Base-by-base conservation (phyloP, 2,329 filamentous ascomycete genomes). In the Cordyceps javanica region DNA sequence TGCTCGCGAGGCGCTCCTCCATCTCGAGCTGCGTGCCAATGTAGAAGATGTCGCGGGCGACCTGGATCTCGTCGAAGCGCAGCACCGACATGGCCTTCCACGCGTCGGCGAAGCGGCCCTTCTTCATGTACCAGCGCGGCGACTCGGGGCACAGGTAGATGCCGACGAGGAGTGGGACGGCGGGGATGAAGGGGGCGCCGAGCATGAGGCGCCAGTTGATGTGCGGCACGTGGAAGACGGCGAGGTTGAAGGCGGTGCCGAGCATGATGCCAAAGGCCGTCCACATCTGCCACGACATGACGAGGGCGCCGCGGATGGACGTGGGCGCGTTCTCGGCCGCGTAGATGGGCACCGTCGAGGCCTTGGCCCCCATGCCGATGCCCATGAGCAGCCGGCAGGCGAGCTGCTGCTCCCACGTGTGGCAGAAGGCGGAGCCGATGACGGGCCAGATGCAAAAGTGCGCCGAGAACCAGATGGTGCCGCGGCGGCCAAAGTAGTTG, bases 231-330 rank as follows among this genome's bases (percentile, higher is more conserved):
- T 52, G 46, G 25, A 52, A 58, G 48, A 58, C 55, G 32, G 55
- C 55, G 21, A 58, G 41, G 39, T 58, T 58, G 25, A 58, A 58
- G 32, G 55, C 55, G 25, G 55, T 86, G 30, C 85, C 85, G 14
- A 84, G 70, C 63, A 84, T 78, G 61, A 85, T 85, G 49, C 82
- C 82, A 64, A 85, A 82, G 1, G 80, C 79, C 3, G 79, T 85
- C 82, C 84, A 88, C 70, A 88, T 75, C 72, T 92, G 74, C 89
- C 89, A 93, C 61, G 85, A 86, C 89, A 93, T 93, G 62, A 92
- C 89, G 21, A 94, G 76, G 7, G 87, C 88, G 62, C 88, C 88
- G 67, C 88, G 82, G 57, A 91, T 86, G 2, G 77, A 69, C 2
- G 88, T 84, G 0, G 88, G 88, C 0, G 85, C 82, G 58, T 84